A percentile compares a stretch with the other conserved stretches of the same genome.
These are phyloP conservation scores for Suaeda aralocaspica DNA, from an alignment of 148 eudicot genomes.

Conservation along the genomic window DNA sequence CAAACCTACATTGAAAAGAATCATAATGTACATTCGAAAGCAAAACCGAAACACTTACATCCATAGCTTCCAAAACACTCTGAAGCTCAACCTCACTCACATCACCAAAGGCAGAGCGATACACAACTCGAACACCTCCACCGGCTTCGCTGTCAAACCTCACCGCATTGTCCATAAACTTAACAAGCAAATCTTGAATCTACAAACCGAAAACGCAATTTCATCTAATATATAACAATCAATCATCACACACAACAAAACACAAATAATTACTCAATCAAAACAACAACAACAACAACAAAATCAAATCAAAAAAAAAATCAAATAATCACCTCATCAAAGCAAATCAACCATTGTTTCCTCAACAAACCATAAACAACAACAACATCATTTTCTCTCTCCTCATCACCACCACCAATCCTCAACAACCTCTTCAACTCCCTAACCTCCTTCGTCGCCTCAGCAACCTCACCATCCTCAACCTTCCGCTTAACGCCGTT, in stretches of 20 bases:
- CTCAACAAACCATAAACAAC: constrained; percentile 60
- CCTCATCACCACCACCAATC: constrained; percentile 34
- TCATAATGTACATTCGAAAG: background rate
- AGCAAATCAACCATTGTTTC: constrained; percentile 64
- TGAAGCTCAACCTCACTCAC: constrained; percentile 52
- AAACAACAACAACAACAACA: background rate
- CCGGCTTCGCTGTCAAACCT: constrained; percentile 42
- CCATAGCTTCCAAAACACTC: constrained; percentile 81
- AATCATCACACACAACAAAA: no score
- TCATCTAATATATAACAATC: constrained; percentile 35
- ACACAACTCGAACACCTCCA: constrained; percentile 43
- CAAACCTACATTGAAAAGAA: background rate
- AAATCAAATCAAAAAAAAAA: constrained; percentile 14
- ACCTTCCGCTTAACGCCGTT: constrained; percentile 36
- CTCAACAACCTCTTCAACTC: constrained; percentile 55
- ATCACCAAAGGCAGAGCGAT: constrained; percentile 34
- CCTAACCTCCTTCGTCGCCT: constrained; percentile 52
- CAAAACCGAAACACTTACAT: no score
- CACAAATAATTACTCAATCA: constrained; percentile 22
- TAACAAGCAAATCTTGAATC: constrained; percentile 78
- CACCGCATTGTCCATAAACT: constrained; percentile 63
- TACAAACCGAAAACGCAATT: constrained; percentile 63
- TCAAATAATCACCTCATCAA: constrained; percentile 55
- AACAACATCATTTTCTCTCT: constrained; percentile 49
- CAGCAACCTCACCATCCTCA: constrained; percentile 45